Evolutionary conservation across 108 stramenopile genomes (phyloP).

Genomic region (Pinguiococcus pyrenoidosus): DNA sequence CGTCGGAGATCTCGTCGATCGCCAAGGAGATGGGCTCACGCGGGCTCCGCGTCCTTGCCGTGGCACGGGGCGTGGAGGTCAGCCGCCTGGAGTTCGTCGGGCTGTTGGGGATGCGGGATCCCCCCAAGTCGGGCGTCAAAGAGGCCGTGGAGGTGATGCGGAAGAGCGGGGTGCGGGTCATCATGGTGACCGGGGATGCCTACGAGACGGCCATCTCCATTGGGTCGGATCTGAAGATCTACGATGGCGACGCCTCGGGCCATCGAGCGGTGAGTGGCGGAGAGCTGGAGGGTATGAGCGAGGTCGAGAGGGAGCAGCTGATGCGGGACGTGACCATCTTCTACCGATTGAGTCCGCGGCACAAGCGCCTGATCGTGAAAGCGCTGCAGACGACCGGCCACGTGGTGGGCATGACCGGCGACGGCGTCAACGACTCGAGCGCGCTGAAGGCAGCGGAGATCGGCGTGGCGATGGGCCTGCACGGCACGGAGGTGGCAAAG

Average conservation of each 20-base stretch:
- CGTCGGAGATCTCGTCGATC: constrained; percentile 5
- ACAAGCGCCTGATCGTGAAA: constrained; percentile 83
- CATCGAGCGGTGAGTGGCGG: constrained; percentile 21
- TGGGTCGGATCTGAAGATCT: constrained; percentile 66
- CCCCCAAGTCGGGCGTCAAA: constrained; percentile 64
- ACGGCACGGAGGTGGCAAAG: constrained; percentile 92
- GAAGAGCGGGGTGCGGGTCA: constrained; percentile 62
- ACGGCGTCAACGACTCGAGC: constrained; percentile 92
- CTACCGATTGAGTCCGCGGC: constrained; percentile 79
- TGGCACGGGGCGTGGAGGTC: constrained; percentile 55
- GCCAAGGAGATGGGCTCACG: constrained; percentile 56
- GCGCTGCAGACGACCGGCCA: constrained; percentile 74
- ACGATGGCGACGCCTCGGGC: constrained; percentile 11
- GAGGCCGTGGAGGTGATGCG: constrained; percentile 60
- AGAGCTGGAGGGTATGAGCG: constrained; percentile 46
- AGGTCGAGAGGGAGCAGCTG: constrained; percentile 43
- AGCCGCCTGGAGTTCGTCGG: constrained; percentile 68
- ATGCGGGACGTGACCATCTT: constrained; percentile 56
- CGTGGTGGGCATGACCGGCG: constrained; percentile 94
- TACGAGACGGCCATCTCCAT: constrained; percentile 86
- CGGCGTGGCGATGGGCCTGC: constrained; percentile 90
- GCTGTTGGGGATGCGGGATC: constrained; percentile 78
- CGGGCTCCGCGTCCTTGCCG: constrained; percentile 76
- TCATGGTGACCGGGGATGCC: constrained; percentile 95
- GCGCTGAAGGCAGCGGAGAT: constrained; percentile 86